phyloP scores from a whole-genome alignment of 1,284 basidiomycete genomes.

The Boletus smithii region DNA sequence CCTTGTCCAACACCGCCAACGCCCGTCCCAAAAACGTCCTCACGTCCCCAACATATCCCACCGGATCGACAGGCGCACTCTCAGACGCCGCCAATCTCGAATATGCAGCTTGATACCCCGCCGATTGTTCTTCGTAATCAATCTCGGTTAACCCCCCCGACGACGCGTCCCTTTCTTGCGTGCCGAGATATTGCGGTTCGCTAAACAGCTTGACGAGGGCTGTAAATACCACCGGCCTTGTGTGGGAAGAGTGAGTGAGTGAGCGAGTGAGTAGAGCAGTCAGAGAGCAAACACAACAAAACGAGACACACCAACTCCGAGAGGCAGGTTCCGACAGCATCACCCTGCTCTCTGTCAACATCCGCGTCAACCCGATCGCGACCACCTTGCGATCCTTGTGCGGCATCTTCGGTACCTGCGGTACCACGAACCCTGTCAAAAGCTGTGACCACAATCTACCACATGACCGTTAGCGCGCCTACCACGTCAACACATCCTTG shows the following conservation, averaged over 20 bases:
- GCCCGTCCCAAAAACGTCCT: slow-evolving; percentile 49
- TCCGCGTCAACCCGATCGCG: slow-evolving; percentile 76
- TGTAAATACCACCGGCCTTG: slow-evolving; percentile 67
- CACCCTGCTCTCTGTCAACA: slow-evolving; percentile 71
- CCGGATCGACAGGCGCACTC: slow-evolving; percentile 50
- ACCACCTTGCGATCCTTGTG: slow-evolving; percentile 82
- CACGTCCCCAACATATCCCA: slow-evolving; percentile 58
- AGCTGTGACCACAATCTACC: slow-evolving; percentile 83
- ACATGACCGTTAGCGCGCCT: neutral
- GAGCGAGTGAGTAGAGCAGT: neutral
- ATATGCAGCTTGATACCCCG: slow-evolving; percentile 92
- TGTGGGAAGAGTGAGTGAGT: too few species aligned
- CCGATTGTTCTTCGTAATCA: slow-evolving; percentile 86
- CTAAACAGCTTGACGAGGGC: slow-evolving; percentile 76
- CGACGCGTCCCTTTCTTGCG: slow-evolving; percentile 43
- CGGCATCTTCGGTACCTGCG: slow-evolving; percentile 78
- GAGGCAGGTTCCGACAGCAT: slow-evolving; percentile 68
- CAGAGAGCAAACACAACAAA: neutral
- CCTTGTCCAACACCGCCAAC: slow-evolving; percentile 36
- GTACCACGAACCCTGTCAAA: slow-evolving; percentile 74
- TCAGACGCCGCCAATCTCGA: slow-evolving; percentile 86
- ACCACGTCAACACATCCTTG: neutral
- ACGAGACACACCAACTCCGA: slow-evolving; percentile 59
- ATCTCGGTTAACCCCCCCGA: slow-evolving; percentile 68
- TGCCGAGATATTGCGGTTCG: slow-evolving; percentile 66